These are phyloP conservation scores for Streptanthus diversifolius DNA, from an alignment of 345 rosid species.

Conservation along the genomic window DNA sequence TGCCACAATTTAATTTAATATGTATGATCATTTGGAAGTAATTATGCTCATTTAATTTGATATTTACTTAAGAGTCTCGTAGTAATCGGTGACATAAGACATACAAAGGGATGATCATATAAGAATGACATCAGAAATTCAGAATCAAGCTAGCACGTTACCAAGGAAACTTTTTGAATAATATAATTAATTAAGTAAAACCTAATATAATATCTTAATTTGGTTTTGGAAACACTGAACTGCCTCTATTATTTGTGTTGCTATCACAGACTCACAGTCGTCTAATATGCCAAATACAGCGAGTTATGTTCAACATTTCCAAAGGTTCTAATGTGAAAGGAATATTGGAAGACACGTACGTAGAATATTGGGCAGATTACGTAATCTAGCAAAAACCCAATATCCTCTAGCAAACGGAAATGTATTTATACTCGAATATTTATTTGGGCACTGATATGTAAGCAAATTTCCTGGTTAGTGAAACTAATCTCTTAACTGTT, in stretches of 20 bases:
- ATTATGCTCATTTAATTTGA: not conserved
- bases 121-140: constrained; percentile 12
- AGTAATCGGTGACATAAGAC: not conserved
- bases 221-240: not conserved
- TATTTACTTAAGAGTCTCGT: not conserved
- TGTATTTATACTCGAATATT: not conserved
- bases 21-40: not conserved
- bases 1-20: not conserved
- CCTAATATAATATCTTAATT: not conserved
- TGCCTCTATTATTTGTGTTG: not conserved
- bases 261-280: constrained; percentile 9
- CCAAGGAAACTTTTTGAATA: not conserved
- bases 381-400: too few species aligned
- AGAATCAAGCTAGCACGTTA: not conserved
- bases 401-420: not conserved
- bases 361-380: not conserved
- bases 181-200: not conserved
- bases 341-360: constrained; percentile 18
- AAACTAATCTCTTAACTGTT: too few species aligned
- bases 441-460: constrained; percentile 5
- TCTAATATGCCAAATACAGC: constrained; percentile 30
- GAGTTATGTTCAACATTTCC: not conserved
- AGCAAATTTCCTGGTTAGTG: not conserved
- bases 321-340: not conserved
- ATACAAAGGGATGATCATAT: not conserved